Evolutionary conservation across 495 filamentous ascomycete species (phyloP), one percentile per base, ranked within the genome.

Genomic region (Lentithecium fluviatile): DNA sequence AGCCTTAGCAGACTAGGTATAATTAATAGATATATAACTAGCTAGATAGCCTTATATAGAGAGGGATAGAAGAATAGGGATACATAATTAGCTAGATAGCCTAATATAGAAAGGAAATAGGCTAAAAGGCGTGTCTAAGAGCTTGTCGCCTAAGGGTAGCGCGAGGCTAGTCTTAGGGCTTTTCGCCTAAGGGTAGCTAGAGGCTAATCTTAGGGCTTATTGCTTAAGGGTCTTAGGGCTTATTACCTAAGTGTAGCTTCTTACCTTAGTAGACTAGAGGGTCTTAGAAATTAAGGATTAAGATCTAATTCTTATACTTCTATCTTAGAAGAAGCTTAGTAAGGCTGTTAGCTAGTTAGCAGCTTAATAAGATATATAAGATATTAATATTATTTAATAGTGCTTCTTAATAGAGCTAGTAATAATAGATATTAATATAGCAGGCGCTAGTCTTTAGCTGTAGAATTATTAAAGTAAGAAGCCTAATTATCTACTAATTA

Each of bases 371-470:
- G 4, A 50, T 50, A 20, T 50, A 50, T 50, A 20, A n/a, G 15
- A 50, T 50, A 50, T 19, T 50, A 50, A 50, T 50, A 50, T 50
- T 50, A 24, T 25, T 15, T 50, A 13, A 15, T 25, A n/a, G 13
- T 50, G 15, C n/a, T 15, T 50, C 17, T 15, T 50, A 50, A 25
- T 21, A 21, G 5, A 50, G n/a, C n/a, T 50, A 50, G 15, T 20
- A 20, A 6, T 50, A 50, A 21, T 50, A 32, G 21, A 50, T 32
- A 32, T 50, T 32, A 25, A 50, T 50, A 50, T 50, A 50, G 2
- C 21, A 20, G 3, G 21, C 12, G 3, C 2, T 50, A 25, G 26
- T 50, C 21, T 50, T 20, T 4, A 50, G 46, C 21, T 23, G 13
- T 20, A n/a, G 15, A n/a, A 15, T 43, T 6, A 15, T 6, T 3